A percentile compares a stretch with the other conserved stretches of the same genome.
phyloP scores from a whole-genome alignment of 495 filamentous ascomycete species.

The Copromyces sp. region DNA sequence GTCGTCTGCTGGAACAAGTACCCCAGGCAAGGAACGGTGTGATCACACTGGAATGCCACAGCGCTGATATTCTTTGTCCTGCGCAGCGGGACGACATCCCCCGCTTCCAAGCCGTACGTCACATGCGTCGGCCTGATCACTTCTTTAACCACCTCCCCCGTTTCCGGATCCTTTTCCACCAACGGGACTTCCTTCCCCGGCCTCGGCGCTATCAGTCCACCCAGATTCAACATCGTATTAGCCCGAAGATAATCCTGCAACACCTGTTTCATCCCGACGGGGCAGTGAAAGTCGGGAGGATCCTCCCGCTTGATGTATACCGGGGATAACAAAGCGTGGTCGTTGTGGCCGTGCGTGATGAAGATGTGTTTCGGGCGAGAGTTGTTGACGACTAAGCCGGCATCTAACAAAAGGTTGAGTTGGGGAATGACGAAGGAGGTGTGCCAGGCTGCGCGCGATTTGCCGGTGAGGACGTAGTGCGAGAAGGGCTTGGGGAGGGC shows the following conservation, averaged over 20 bases:
- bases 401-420: conserved; percentile 30
- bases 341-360: conserved; percentile 32
- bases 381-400: conserved; percentile 26
- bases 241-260: conserved; percentile 21
- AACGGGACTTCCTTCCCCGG: not conserved
- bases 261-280: conserved; percentile 18
- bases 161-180: not conserved
- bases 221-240: conserved; percentile 19
- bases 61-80: conserved; percentile 18
- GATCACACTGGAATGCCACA: conserved; percentile 24
- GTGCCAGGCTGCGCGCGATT: conserved; percentile 33
- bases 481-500: conserved; percentile 26
- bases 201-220: conserved; percentile 13
- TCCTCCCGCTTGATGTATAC: conserved; percentile 22
- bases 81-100: conserved; percentile 15
- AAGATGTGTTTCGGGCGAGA: conserved; percentile 32
- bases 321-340: conserved; percentile 25
- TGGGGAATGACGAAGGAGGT: conserved; percentile 31
- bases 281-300: conserved; percentile 27
- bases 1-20: conserved; percentile 26
- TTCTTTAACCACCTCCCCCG: not conserved
- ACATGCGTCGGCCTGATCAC: conserved; percentile 13
- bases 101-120: conserved; percentile 14
- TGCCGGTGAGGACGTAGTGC: conserved; percentile 24
- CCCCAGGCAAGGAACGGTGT: conserved; percentile 28